A percentile compares a stretch with the other conserved stretches of the same genome.
These are phyloP conservation scores for Aphanomyces cochlioides DNA, from an alignment of 352 stramenopile genomes.

Conservation along the genomic window DNA sequence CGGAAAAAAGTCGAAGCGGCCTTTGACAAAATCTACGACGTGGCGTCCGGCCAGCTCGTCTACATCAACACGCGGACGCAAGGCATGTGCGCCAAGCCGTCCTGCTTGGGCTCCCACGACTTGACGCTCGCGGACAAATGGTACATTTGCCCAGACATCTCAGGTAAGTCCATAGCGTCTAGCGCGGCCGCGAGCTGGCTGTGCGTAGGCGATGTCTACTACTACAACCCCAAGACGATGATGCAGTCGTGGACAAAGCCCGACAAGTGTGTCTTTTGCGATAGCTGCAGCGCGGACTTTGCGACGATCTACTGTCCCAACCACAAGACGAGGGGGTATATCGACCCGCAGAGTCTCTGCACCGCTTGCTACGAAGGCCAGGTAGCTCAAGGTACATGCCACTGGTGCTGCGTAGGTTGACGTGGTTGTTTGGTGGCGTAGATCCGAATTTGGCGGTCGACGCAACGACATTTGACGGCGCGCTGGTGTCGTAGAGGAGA, in stretches of 20 bases:
- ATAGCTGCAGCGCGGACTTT: conserved; percentile 6
- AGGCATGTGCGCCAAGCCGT: conserved; percentile 47
- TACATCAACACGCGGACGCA: conserved; percentile 57
- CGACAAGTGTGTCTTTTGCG: conserved; percentile 38
- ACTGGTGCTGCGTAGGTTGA: not conserved
- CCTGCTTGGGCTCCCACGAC: conserved; percentile 50
- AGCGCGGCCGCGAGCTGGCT: not conserved
- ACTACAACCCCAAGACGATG: conserved; percentile 59
- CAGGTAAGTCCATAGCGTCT: conserved; percentile 33
- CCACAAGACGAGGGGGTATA: not conserved
- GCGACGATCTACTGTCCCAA: conserved; percentile 4
- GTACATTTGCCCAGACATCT: conserved; percentile 48
- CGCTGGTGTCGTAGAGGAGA: not conserved
- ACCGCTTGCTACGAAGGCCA: not conserved
- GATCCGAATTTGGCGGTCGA: not conserved
- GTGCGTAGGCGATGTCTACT: conserved; percentile 52
- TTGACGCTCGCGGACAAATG: conserved; percentile 56
- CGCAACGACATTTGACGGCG: not conserved
- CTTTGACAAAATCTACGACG: conserved; percentile 62
- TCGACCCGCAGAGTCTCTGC: conserved; percentile 7
- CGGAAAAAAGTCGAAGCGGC: conserved; percentile 44
- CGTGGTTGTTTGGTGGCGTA: not conserved
- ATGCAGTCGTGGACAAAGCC: conserved; percentile 55
- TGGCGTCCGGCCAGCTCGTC: conserved; percentile 35
- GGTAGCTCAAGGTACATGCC: not conserved